Conservation (phyloP, 2,329 filamentous ascomycete genomes). For the Teratosphaeria pseudoeucalypti region DNA sequence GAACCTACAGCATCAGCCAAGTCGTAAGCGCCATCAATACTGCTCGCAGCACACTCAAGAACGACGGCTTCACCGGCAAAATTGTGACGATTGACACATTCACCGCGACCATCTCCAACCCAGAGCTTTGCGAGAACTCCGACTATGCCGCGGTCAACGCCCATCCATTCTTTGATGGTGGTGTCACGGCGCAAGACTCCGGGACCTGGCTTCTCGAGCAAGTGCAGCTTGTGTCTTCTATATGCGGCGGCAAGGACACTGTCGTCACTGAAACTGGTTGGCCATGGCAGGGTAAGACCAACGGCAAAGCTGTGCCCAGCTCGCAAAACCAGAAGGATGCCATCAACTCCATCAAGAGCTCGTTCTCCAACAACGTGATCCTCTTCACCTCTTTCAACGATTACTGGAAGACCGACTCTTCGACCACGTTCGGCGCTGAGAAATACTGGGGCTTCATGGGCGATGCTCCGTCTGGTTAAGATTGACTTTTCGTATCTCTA, state of each 20-base stretch:
- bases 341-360: constrained; percentile 51
- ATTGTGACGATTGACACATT: constrained; percentile 77
- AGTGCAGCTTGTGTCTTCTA: constrained; percentile 36
- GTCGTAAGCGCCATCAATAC: constrained; percentile 49
- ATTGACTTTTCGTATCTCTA: not conserved
- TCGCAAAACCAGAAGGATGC: constrained; percentile 56
- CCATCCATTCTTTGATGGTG: constrained; percentile 72
- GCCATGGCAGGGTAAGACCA: constrained; percentile 58
- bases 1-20: constrained; percentile 38
- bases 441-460: constrained; percentile 57
- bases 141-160: constrained; percentile 75
- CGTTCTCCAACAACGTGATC: constrained; percentile 52
- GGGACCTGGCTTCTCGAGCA: constrained; percentile 57
- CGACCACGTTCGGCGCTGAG: constrained; percentile 59
- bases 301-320: constrained; percentile 60
- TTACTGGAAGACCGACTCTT: constrained; percentile 59
- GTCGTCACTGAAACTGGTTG: constrained; percentile 78
- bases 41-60: constrained; percentile 48
- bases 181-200: constrained; percentile 48
- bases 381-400: constrained; percentile 75
- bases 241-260: constrained; percentile 48
- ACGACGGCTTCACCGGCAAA: constrained; percentile 57
- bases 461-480: constrained; percentile 8
- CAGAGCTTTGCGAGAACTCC: constrained; percentile 62
- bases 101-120: constrained; percentile 54